phyloP scores from a whole-genome alignment of 2,329 filamentous ascomycete species.

The Trichoderma endophyticum region DNA sequence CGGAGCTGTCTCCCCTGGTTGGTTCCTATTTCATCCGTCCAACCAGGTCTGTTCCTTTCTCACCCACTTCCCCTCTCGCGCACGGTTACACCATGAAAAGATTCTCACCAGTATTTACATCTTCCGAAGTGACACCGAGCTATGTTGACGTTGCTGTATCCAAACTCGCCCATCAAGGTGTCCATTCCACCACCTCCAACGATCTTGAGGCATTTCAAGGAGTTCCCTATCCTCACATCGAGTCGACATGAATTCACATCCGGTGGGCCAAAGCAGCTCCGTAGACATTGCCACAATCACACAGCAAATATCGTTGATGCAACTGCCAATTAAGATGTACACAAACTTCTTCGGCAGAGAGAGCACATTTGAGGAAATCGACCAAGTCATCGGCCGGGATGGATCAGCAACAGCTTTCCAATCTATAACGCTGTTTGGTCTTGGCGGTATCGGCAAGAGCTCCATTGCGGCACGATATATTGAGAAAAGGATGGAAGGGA shows the following conservation, averaged over 20 bases:
- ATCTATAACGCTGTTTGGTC: background rate
- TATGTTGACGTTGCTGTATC: background rate
- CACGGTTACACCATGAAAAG: background rate
- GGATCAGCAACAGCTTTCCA: background rate
- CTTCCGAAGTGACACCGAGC: background rate
- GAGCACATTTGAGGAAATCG: background rate
- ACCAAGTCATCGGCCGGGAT: background rate
- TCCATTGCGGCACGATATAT: background rate
- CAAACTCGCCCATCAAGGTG: background rate
- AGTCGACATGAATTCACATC: background rate
- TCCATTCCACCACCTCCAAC: background rate
- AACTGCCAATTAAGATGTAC: background rate
- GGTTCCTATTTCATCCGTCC: too few relatives aligned
- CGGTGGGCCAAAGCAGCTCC: background rate
- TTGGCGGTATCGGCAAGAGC: background rate
- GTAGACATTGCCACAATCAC: background rate
- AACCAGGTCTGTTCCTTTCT: background rate
- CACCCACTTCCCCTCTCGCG: background rate
- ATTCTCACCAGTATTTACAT: background rate
- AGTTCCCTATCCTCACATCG: background rate
- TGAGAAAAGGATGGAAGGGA: background rate
- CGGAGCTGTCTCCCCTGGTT: too few relatives aligned
- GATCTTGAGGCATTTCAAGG: background rate
- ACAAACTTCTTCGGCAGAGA: background rate
- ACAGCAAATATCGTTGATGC: background rate